Evolutionary conservation across 2,329 filamentous ascomycete genomes (phyloP), one percentile per base, ranked within the genome.

Genomic region (Penicillium digitatum): DNA sequence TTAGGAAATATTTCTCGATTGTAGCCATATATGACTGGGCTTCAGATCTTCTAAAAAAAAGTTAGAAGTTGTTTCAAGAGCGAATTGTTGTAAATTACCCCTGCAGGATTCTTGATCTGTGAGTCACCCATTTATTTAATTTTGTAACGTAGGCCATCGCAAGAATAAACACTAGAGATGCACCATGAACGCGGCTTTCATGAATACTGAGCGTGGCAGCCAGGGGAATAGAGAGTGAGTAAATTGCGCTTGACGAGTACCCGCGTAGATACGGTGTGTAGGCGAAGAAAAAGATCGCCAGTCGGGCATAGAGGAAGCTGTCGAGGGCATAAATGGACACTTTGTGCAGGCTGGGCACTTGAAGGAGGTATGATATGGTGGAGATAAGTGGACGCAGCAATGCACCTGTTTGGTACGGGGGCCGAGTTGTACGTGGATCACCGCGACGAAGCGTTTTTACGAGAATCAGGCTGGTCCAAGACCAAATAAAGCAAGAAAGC

Each of bases 361-460:
- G 5, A 3, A 29, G 22, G 3, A 48, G 5, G n/a, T 54, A 50
- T 2, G 52, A 45, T 16, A 18, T 10, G 2, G 49, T 4, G 9
- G 32, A 37, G 16, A 49, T 26, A 1, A 34, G 5, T 1, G 52
- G 52, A 7, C 52, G 46, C 26, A 54, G 14, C n/a, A n/a, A 14
- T 5, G 52, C 52, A 20, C 12, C 46, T 11, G 14, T 24, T 18
- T 49, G 52, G 29, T 54, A 54, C 10, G 45, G 45, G 0, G 52
- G 52, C 7, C 52, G 37, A 44, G 52, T 54, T 10, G 51, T 54
- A 10, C 6, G 20, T 16, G 51, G 51, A 43, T 54, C 35, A 4
- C 51, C 51, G 12, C 51, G 44, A 5, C 51, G 51, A 14, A 54
- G 44, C 14, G 51, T 48, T 16, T 43, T 54, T 9, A 54, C 51